Evolutionary conservation across 225 moss, liverwort and hornwort species (phyloP), one percentile per base, ranked within the genome.

Genomic region (Climacium dendroides): DNA sequence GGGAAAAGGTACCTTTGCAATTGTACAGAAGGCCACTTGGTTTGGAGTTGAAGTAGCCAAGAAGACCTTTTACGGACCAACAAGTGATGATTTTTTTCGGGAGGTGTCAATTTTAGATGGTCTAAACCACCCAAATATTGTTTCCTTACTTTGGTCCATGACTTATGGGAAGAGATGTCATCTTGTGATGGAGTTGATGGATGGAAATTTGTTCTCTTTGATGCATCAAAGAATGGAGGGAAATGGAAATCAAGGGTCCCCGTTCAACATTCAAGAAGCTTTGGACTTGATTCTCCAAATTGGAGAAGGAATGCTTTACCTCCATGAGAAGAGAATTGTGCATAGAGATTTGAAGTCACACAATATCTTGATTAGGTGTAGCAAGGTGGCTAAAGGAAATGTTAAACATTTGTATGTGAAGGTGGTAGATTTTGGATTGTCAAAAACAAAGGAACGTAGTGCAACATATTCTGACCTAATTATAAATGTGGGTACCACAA

Each of bases 371-470:
- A 12, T 61, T 5, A 75, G 19, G 2, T 9, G 2, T 19, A 7
- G 19, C 0, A 52, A 34, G 22, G 1, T 20, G 50, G 10, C 3
- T 1, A 48, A 74, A 58, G 1, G 0, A 28, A 12, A 12, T 30
- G 6, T 29, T 5, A 58, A 69, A 48, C 34, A 65, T 20, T 19
- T 88, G 35, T 71, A 70, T 0, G 71, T 39, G 0, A 84, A 88
- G 4, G 88, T 88, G 32, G 25, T 60, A 0, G 70, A 88, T 19
- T 87, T 87, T 77, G 87, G 87, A 1, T 47, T 87, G 57, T 82
- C 87, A 22, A 82, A 2, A 34, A 76, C 37, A 17, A 88, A 83
- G 3, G 69, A 83, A 10, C 1, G 1, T 0, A 87, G 37, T 57
- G 55, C 45, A 26, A 67, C 69, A 10, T 88, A 59, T 7, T 67